Evolutionary conservation across 129 eudicot genomes (phyloP).

Genomic region (Gnaphalium uliginosum): DNA sequence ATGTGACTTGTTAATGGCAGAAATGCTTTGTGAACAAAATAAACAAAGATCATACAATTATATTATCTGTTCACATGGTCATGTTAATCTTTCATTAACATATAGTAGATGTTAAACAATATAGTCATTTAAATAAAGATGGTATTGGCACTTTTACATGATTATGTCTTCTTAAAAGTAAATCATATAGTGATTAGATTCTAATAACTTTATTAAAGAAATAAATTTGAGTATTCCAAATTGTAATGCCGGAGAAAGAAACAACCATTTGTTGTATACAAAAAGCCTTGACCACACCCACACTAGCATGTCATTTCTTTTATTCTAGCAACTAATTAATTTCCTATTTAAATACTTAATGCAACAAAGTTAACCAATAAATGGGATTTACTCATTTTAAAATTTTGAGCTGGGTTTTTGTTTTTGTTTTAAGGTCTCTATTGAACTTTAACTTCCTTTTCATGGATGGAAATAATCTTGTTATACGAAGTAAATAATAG

Average conservation of each 20-base stretch:
- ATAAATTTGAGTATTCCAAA: conserved; percentile 16
- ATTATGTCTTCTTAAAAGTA: conserved; percentile 23
- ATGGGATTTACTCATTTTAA: no score
- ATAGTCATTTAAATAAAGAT: conserved; percentile 16
- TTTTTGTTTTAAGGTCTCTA: no score
- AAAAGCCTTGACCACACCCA: conserved; percentile 26
- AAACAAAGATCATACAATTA: not conserved
- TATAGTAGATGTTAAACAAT: not conserved
- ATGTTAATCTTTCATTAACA: not conserved
- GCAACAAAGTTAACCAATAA: not conserved
- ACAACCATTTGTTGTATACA: conserved; percentile 28
- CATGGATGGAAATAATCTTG: no score
- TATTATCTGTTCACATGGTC: not conserved
- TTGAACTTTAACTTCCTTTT: no score
- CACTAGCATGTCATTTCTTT: conserved; percentile 22
- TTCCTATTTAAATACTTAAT: not conserved
- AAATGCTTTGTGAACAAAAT: not conserved
- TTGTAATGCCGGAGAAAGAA: conserved; percentile 33
- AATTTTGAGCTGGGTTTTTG: no score
- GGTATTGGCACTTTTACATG: conserved; percentile 21
- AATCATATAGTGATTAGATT: conserved; percentile 34
- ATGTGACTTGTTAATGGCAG: not conserved
- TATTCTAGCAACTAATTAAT: not conserved
- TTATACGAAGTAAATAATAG: no score
- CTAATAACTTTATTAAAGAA: conserved; percentile 23